Percentiles rank a stretch among this genome's conserved stretches.
phyloP scores from a whole-genome alignment of 2,329 filamentous ascomycete genomes.

The Trichocomaceae sp. region DNA sequence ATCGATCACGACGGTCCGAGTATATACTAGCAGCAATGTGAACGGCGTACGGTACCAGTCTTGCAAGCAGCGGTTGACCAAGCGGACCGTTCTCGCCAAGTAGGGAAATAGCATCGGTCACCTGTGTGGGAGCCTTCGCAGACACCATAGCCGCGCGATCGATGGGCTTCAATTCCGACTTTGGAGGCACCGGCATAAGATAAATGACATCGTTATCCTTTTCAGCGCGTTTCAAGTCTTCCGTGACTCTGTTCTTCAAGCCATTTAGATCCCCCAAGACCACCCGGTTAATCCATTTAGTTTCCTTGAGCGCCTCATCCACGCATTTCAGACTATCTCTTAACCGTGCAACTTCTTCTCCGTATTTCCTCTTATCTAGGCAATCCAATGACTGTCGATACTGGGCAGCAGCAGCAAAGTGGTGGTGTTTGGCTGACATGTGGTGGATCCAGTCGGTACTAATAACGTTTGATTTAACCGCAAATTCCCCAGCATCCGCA shows the following conservation, averaged over 20 bases:
- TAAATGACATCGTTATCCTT: conserved; percentile 98
- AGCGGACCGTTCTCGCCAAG: conserved; percentile 75
- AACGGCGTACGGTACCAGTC: conserved; percentile 90
- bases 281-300: conserved; percentile 70
- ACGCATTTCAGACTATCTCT: conserved; percentile 76
- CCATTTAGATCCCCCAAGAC: conserved; percentile 77
- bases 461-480: conserved; percentile 80
- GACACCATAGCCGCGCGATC: conserved; percentile 86
- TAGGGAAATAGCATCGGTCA: conserved; percentile 71
- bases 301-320: conserved; percentile 79
- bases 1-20: conserved; percentile 79
- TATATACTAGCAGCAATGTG: conserved; percentile 95
- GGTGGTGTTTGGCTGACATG: conserved; percentile 92
- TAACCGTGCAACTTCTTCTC: conserved; percentile 85
- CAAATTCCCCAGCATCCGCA: conserved; percentile 72
- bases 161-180: conserved; percentile 77
- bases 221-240: conserved; percentile 85
- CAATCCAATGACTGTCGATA: conserved; percentile 86
- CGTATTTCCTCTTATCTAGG: conserved; percentile 87
- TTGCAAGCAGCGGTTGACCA: conserved; percentile 78
- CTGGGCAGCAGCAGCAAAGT: conserved; percentile 92
- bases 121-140: conserved; percentile 69
- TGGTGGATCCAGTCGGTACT: conserved; percentile 97
- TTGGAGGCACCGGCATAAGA: conserved; percentile 73
- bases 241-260: conserved; percentile 72